These are phyloP conservation scores for Pogostemon cablin DNA, from an alignment of 257 asterid species.

Conservation along the genomic window DNA sequence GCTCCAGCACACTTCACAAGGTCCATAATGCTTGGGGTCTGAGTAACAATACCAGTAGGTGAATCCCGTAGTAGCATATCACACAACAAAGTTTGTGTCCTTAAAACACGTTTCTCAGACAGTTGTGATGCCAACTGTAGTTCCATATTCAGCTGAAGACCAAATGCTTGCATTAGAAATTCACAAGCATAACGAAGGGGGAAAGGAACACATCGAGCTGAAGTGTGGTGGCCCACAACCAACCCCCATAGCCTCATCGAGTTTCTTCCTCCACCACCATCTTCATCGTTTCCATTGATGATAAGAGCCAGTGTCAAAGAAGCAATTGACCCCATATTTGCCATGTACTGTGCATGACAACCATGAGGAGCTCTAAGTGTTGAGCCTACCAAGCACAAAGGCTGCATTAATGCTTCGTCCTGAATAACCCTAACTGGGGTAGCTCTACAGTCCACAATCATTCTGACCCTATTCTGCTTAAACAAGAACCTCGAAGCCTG, in stretches of 20 bases:
- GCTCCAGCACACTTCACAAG: conserved; percentile 89
- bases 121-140: conserved; percentile 70
- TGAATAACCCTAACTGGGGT: conserved; percentile 62
- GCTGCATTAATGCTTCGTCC: conserved; percentile 73
- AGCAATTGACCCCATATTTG: conserved; percentile 77
- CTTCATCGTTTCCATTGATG: conserved; percentile 69
- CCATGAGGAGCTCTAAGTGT: conserved; percentile 82
- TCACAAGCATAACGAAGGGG: conserved; percentile 91
- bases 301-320: conserved; percentile 77
- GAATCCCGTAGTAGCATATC: conserved; percentile 87
- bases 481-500: conserved; percentile 84
- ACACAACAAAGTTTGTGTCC: conserved; percentile 82
- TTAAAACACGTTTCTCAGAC: conserved; percentile 73
- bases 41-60: conserved; percentile 71
- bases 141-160: conserved; percentile 86
- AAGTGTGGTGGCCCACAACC: conserved; percentile 89
- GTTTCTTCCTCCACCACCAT: conserved; percentile 55
- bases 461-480: conserved; percentile 80
- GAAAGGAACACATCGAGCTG: conserved; percentile 65
- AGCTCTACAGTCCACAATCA: conserved; percentile 76
- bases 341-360: conserved; percentile 85
- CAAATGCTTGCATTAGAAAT: conserved; percentile 89
- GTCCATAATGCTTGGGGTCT: conserved; percentile 83
- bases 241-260: conserved; percentile 89
- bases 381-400: conserved; percentile 71